Conservation (phyloP, 768 basidiomycete genomes). For the Lanmaoa rubissima region DNA sequence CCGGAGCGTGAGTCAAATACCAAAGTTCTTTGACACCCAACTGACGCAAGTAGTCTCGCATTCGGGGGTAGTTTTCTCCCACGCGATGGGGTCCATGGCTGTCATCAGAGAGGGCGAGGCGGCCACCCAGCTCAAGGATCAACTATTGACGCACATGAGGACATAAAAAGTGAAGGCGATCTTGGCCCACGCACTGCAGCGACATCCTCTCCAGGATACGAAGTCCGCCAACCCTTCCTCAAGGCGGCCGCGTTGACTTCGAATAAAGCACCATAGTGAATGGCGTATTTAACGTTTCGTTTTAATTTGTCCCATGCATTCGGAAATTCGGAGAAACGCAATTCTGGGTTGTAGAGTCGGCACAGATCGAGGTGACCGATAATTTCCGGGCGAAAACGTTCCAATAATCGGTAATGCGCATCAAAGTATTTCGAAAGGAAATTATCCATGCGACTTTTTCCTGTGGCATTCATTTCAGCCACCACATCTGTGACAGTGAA, state of each 20-base stretch:
- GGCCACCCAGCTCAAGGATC: slow-evolving; percentile 66
- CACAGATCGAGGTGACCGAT: slow-evolving; percentile 95
- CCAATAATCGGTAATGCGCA: slow-evolving; percentile 71
- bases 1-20: slow-evolving; percentile 47
- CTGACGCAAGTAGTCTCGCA: slow-evolving; percentile 61
- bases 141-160: slow-evolving; percentile 45
- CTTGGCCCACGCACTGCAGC: slow-evolving; percentile 54
- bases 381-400: slow-evolving; percentile 76
- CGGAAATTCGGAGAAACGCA: slow-evolving; percentile 56
- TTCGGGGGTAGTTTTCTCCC: slow-evolving; percentile 76
- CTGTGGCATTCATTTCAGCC: slow-evolving; percentile 23
- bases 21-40: slow-evolving; percentile 65
- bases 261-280: slow-evolving; percentile 85
- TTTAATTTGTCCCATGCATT: slow-evolving; percentile 61
- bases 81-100: slow-evolving; percentile 90
- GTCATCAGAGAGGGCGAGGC: slow-evolving; percentile 89
- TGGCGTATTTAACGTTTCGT: slow-evolving; percentile 72
- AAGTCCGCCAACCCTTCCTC: slow-evolving; percentile 82
- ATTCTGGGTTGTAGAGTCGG: slow-evolving; percentile 72
- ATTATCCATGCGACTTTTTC: slow-evolving; percentile 34
- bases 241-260: slow-evolving; percentile 93
- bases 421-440: slow-evolving; percentile 80
- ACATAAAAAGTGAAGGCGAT: slow-evolving; percentile 12
- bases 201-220: slow-evolving; percentile 82
- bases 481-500: slow-evolving; percentile 34